A percentile compares a stretch with the other conserved stretches of the same genome.
Evolutionary conservation across 2,329 filamentous ascomycete species (phyloP).

Genomic region (Pseudogymnoascus sp.): DNA sequence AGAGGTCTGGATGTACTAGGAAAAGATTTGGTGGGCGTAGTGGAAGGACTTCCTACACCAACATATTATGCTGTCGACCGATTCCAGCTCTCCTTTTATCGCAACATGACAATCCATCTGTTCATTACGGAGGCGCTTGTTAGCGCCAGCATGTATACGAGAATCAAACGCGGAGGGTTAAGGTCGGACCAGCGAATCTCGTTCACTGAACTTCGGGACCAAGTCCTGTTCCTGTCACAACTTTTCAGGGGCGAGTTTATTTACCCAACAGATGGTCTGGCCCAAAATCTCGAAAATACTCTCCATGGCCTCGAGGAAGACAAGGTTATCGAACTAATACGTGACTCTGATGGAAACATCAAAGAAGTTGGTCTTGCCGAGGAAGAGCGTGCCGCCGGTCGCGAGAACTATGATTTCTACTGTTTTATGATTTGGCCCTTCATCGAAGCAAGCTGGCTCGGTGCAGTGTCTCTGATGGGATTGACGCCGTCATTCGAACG

Average conservation of each 20-base stretch:
- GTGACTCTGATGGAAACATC: constrained; percentile 48
- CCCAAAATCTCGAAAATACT: constrained; percentile 72
- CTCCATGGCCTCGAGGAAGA: constrained; percentile 70
- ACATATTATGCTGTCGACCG: constrained; percentile 93
- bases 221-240: constrained; percentile 84
- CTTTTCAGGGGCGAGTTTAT: constrained; percentile 97
- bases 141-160: constrained; percentile 81
- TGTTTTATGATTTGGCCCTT: constrained; percentile 99
- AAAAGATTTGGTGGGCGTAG: constrained; percentile 73
- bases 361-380: constrained; percentile 65
- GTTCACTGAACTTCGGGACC: constrained; percentile 63
- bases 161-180: constrained; percentile 84
- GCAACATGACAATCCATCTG: constrained; percentile 98
- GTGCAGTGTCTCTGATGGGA: constrained; percentile 79
- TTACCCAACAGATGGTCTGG: constrained; percentile 79
- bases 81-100: constrained; percentile 96
- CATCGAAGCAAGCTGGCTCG: constrained; percentile 89
- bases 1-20: constrained; percentile 87
- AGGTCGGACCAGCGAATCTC: constrained; percentile 70
- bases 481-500: constrained; percentile 61
- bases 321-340: constrained; percentile 61
- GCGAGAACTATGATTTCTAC: constrained; percentile 97
- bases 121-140: constrained; percentile 92
- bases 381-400: constrained; percentile 65
- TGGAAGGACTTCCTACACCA: constrained; percentile 74